A percentile compares a stretch with the other conserved stretches of the same genome.
Evolutionary conservation across 345 rosid species (phyloP).

Genomic region (Eucalyptus globulus): DNA sequence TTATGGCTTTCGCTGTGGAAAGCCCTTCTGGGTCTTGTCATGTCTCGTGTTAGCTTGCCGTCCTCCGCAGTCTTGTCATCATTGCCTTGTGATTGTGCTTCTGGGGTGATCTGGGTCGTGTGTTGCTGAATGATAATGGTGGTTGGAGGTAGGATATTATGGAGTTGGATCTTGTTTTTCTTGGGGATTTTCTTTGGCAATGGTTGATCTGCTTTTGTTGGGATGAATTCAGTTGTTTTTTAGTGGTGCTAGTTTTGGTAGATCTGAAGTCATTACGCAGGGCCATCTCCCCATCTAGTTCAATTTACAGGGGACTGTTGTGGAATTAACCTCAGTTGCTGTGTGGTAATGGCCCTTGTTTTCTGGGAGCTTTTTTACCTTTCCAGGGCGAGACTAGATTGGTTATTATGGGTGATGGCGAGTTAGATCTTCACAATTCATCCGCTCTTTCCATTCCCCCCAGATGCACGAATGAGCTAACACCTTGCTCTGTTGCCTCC

Average conservation of each 20-base stretch:
- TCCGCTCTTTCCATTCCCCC: not conserved
- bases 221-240: not conserved
- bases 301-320: not conserved
- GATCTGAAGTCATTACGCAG: not conserved
- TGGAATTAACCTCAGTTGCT: not conserved
- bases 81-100: not conserved
- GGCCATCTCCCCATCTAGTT: not conserved
- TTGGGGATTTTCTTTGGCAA: not conserved
- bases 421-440: not conserved
- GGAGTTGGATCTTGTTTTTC: not conserved
- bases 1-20: not conserved
- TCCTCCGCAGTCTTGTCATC: not conserved
- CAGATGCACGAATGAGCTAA: not conserved
- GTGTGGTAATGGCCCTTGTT: not conserved
- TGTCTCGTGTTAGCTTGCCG: too few species aligned
- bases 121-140: not conserved
- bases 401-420: not conserved
- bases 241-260: not conserved
- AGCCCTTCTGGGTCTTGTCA: not conserved
- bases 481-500: not conserved
- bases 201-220: not conserved
- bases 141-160: not conserved
- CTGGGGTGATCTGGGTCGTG: not conserved
- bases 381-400: not conserved
- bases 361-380: not conserved